Percentiles rank a stretch among this genome's conserved stretches.
phyloP scores from a whole-genome alignment of 345 rosid genomes.

The Boechera divaricarpa region DNA sequence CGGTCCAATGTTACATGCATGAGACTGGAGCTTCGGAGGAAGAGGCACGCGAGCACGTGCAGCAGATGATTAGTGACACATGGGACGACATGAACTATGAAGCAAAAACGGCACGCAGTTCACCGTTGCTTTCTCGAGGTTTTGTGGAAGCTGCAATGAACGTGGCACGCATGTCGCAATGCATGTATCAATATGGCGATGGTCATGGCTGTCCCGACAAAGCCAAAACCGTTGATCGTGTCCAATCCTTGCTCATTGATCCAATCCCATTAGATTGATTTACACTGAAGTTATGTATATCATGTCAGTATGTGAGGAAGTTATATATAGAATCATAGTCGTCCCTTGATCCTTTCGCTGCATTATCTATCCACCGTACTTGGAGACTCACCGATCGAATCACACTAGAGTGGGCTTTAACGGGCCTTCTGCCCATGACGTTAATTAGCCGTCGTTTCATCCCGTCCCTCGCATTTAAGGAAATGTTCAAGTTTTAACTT shows the following conservation, averaged over 20 bases:
- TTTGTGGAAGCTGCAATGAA: conserved; percentile 36
- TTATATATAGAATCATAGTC: too few species aligned
- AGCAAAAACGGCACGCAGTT: neutral
- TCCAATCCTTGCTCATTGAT: neutral
- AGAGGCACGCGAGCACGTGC: conserved; percentile 39
- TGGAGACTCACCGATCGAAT: too few species aligned
- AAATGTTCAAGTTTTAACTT: too few species aligned
- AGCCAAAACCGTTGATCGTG: conserved; percentile 20
- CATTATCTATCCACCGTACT: too few species aligned
- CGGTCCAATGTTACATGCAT: conserved; percentile 40
- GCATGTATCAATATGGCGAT: conserved; percentile 44
- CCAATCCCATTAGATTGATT: conserved; percentile 5
- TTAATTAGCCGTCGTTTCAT: too few species aligned
- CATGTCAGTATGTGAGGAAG: neutral
- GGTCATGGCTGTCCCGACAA: conserved; percentile 34
- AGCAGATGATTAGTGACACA: conserved; percentile 32
- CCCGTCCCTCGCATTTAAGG: too few species aligned
- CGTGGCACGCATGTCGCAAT: conserved; percentile 40
- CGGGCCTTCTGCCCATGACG: too few species aligned
- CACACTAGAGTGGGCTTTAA: too few species aligned
- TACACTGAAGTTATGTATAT: neutral
- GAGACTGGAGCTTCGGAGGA: conserved; percentile 43
- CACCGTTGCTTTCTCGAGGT: neutral
- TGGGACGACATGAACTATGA: conserved; percentile 51
- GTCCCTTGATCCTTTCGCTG: too few species aligned